Evolutionary conservation across 805 yeast genomes (phyloP).

Genomic region (Candida sakaeoensis): DNA sequence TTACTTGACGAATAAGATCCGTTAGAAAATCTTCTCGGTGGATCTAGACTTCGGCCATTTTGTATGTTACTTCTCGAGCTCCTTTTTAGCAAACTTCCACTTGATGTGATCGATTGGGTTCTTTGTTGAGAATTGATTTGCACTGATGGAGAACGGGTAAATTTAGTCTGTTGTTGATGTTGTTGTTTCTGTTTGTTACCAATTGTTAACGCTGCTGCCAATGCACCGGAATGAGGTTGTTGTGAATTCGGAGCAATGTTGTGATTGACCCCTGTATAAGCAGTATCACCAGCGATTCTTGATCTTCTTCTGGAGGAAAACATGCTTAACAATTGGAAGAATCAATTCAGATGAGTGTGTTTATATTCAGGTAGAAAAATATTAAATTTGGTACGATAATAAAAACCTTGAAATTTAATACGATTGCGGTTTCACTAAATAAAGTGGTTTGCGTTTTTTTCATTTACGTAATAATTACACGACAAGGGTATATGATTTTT

Average conservation of each 20-base stretch:
- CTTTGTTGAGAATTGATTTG: constrained; percentile 1
- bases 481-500: neutral
- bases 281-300: constrained; percentile 28
- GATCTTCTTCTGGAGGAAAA: constrained; percentile 30
- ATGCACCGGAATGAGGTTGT: constrained; percentile 37
- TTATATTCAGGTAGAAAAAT: constrained; percentile 1
- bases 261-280: constrained; percentile 41
- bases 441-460: neutral
- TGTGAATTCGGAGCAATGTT: constrained; percentile 27
- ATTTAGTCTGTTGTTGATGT: neutral
- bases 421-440: neutral
- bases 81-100: constrained; percentile 13
- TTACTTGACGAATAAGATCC: constrained; percentile 9
- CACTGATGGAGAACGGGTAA: constrained; percentile 4
- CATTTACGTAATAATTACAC: neutral
- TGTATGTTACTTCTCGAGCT: constrained; percentile 10
- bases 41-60: neutral
- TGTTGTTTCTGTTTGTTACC: constrained; percentile 22
- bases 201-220: constrained; percentile 44
- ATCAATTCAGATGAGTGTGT: no score
- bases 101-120: constrained; percentile 4
- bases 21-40: constrained; percentile 10
- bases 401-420: neutral
- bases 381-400: neutral
- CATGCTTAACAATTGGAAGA: no score